Percentiles rank a stretch among this genome's conserved stretches.
phyloP scores from a whole-genome alignment of 768 basidiomycete genomes.

The Termitomyces titanicus region DNA sequence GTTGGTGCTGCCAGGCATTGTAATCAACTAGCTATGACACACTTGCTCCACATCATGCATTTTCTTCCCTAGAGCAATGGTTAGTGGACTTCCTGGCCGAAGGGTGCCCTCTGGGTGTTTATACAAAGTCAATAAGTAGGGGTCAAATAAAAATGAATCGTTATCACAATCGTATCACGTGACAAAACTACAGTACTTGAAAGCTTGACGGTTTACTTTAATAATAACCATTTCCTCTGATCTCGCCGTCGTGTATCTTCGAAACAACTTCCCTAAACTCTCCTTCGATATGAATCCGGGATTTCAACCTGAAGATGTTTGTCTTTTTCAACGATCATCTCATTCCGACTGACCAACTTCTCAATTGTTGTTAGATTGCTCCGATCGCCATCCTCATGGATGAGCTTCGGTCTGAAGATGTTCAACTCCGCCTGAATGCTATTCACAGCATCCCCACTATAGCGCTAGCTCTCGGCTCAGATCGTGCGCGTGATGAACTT shows the following conservation, averaged over 20 bases:
- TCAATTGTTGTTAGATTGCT: conserved; percentile 55
- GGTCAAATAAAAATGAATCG: too few species aligned
- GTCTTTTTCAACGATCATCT: conserved; percentile 25
- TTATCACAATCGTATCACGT: background rate
- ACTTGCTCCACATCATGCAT: too few species aligned
- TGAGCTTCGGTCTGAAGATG: conserved; percentile 96
- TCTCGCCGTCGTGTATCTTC: background rate
- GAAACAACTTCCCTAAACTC: background rate
- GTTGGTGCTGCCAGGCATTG: too few species aligned
- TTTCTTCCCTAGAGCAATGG: too few species aligned
- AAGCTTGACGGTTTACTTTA: too few species aligned
- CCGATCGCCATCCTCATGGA: conserved; percentile 98
- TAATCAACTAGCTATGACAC: too few species aligned
- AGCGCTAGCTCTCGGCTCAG: conserved; percentile 91
- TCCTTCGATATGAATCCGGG: conserved; percentile 54
- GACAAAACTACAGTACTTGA: too few species aligned
- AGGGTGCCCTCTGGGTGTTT: too few species aligned
- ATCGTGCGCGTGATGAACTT: conserved; percentile 93
- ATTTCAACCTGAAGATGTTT: conserved; percentile 66
- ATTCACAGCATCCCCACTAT: conserved; percentile 98
- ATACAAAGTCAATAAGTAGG: too few species aligned
- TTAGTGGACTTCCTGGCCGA: too few species aligned
- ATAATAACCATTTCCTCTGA: too few species aligned
- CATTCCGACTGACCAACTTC: conserved; percentile 7
- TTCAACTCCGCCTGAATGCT: conserved; percentile 91